Base-by-base conservation (phyloP, 768 basidiomycete genomes). In the Serendipita vermifera region DNA sequence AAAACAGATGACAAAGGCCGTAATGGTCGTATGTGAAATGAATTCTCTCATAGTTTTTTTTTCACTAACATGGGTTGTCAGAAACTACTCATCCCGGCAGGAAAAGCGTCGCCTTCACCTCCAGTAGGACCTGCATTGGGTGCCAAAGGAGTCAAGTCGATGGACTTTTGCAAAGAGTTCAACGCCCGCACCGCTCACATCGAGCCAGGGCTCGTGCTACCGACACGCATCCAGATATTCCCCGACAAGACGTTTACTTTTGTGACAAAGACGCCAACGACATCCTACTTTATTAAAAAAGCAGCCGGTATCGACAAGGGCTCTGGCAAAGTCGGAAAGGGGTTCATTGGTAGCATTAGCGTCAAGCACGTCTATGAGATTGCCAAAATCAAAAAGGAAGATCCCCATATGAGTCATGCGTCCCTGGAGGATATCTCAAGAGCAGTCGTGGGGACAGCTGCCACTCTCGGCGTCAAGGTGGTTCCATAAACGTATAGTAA, bases 141-240 rank as follows among this genome's bases (percentile, higher is more conserved):
- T 73, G 94, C 96, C 61, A 82, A 90, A 65, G 96, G 96, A 63
- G 93, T 99, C 62, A 97, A 96, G 72, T 91, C 92, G 26, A 98
- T 98, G 87, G 96, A 99, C 72, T 99, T 99, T 67, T 96, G 92
- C 77, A 99, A 97, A 69, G 92, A 98, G 68, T 99, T 98, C 74
- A 99, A 99, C 66, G 93, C 94, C n/a, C 83, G 84, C 61, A 97
- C 94, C 17, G 84, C 88, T 31, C 84, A 89, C 67, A 77, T 94
- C 33, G 78, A 82, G 59, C 81, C 84, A 15, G 89, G 89, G 33
- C 79, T 86, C 7, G 94, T 96, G 5, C 79, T 80, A 35, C 94
- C 96, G 7, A 96, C 92, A n/a, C 71, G 85, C 59, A 93, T 99
- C 65, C 87, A 81, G 56, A 85, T 99, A 58, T 83, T 89, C 63